phyloP scores from a whole-genome alignment of 192 early-diverging fungal species.

The Gigaspora rosea region DNA sequence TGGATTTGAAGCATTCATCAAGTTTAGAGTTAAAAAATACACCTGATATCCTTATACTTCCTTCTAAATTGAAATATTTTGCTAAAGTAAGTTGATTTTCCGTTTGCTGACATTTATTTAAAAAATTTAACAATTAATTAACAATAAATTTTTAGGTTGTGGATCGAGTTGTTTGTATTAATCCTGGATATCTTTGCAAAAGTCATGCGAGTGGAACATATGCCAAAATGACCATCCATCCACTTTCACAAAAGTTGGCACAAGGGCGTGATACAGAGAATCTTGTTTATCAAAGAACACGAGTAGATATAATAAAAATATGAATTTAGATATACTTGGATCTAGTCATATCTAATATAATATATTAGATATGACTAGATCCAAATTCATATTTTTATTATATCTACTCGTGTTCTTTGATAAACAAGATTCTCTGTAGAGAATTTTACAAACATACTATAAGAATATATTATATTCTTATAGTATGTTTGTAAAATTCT shows the following conservation, averaged over 20 bases:
- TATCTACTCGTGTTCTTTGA: conserved; percentile 9
- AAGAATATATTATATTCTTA: no score
- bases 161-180: conserved; percentile 78
- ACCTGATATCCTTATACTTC: conserved; percentile 85
- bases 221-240: conserved; percentile 73
- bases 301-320: conserved; percentile 13
- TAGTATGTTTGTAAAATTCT: no score
- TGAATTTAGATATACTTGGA: neutral
- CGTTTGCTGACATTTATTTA: neutral
- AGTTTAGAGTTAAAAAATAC: conserved; percentile 53
- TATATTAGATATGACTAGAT: no score
- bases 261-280: conserved; percentile 12
- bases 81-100: conserved; percentile 49
- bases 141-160: conserved; percentile 45
- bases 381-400: conserved; percentile 1
- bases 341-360: no score
- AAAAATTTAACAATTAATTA: neutral
- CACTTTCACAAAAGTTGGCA: conserved; percentile 38
- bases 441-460: no score
- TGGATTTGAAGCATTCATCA: conserved; percentile 41
- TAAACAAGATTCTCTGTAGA: neutral
- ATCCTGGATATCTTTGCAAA: conserved; percentile 78
- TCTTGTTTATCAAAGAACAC: neutral
- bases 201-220: conserved; percentile 78
- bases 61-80: conserved; percentile 73